Evolutionary conservation across 1,139 yeast species (phyloP).

Genomic region (Yamadazyma trypodendri): DNA sequence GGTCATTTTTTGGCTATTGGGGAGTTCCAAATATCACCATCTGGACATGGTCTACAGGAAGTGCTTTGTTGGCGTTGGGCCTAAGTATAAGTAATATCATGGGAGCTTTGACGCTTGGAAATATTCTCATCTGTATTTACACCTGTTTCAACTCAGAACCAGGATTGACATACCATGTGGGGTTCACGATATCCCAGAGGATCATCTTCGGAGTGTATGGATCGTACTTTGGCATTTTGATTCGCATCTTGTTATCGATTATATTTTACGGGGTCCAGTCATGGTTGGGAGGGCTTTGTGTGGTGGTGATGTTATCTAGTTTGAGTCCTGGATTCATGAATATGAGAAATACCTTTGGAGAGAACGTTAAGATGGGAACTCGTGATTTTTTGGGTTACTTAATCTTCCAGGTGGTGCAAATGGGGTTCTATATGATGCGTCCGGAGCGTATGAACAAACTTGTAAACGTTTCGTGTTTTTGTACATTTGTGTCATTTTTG

Average conservation of each 20-base stretch:
- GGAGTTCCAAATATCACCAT: conserved; percentile 22
- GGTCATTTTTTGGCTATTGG: conserved; percentile 23
- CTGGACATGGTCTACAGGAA: conserved; percentile 22
- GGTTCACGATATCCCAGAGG: conserved; percentile 22
- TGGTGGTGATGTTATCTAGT: conserved; percentile 17
- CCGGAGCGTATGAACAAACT: conserved; percentile 19
- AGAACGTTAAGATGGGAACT: conserved; percentile 15
- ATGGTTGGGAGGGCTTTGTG: conserved; percentile 20
- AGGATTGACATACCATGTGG: conserved; percentile 21
- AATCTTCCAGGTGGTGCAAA: conserved; percentile 18
- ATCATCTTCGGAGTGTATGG: conserved; percentile 22
- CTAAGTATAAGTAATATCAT: conserved; percentile 19
- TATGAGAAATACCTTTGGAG: conserved; percentile 17
- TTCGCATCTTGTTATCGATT: conserved; percentile 18
- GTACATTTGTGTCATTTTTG: conserved; percentile 16
- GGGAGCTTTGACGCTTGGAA: conserved; percentile 21
- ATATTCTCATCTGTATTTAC: conserved; percentile 17
- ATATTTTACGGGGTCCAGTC: conserved; percentile 22
- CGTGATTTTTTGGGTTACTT: conserved; percentile 21
- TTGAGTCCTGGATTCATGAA: conserved; percentile 16
- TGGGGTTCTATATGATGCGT: conserved; percentile 16
- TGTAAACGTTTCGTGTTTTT: conserved; percentile 16
- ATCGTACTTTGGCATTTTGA: conserved; percentile 16
- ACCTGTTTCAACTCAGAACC: conserved; percentile 22
- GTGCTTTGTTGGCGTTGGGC: conserved; percentile 19